These are phyloP conservation scores for Zarea fungicola DNA, from an alignment of 2,329 filamentous ascomycete genomes.

Conservation along the genomic window DNA sequence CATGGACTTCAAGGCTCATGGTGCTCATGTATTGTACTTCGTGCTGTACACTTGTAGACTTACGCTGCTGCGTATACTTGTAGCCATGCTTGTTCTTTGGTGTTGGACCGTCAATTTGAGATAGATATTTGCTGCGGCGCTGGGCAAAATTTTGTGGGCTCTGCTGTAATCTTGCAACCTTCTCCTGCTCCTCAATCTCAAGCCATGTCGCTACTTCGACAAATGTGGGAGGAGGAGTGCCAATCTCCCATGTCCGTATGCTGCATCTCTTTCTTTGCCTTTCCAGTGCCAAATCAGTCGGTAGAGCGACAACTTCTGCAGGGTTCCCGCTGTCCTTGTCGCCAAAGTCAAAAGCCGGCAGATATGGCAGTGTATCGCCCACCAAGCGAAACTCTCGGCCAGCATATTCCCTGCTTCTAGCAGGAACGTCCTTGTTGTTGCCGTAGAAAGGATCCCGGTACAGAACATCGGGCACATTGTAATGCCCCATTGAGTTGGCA, in stretches of 20 bases:
- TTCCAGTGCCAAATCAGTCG: slow-evolving; percentile 2
- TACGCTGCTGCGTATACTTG: slow-evolving; percentile 75
- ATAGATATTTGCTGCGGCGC: slow-evolving; percentile 45
- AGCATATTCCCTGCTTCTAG: slow-evolving; percentile 73
- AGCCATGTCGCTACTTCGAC: slow-evolving; percentile 52
- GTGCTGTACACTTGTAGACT: slow-evolving; percentile 71
- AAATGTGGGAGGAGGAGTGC: slow-evolving; percentile 62
- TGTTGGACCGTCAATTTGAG: slow-evolving; percentile 85
- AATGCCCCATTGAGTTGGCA: slow-evolving; percentile 19
- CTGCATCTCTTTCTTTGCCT: slow-evolving; percentile 17
- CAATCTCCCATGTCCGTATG: slow-evolving; percentile 71
- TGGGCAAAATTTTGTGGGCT: slow-evolving; percentile 20
- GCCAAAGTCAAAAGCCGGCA: slow-evolving; percentile 70
- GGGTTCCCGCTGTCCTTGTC: slow-evolving; percentile 28
- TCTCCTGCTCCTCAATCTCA: not conserved
- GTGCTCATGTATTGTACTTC: slow-evolving; percentile 93
- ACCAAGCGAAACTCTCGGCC: slow-evolving; percentile 78
- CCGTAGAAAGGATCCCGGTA: slow-evolving; percentile 87
- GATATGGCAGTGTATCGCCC: slow-evolving; percentile 69
- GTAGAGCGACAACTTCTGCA: not conserved
- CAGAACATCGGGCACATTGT: slow-evolving; percentile 56
- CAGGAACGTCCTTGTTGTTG: slow-evolving; percentile 75
- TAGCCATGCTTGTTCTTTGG: slow-evolving; percentile 77
- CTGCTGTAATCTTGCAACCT: slow-evolving; percentile 4
- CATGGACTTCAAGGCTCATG: slow-evolving; percentile 89